Evolutionary conservation across 768 basidiomycete genomes (phyloP), one percentile per base, ranked within the genome.

Genomic region (Gelatoporia subvermispora): DNA sequence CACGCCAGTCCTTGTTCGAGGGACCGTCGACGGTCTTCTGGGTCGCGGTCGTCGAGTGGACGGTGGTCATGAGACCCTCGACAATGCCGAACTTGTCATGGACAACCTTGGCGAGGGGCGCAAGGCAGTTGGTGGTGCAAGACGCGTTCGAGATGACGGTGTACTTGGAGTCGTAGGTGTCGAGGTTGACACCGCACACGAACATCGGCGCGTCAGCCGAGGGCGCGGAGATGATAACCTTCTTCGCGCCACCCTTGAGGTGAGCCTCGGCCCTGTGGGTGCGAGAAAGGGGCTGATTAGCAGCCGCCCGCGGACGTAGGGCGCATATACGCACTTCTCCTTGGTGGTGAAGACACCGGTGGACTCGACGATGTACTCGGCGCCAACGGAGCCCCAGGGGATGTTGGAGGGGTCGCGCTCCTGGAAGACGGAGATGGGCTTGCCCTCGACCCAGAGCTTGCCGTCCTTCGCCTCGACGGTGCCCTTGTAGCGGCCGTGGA

Each of bases 81-180:
- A 88, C 78, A 62, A 99, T 94, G 61, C 88, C 90, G 64, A 90
- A 97, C 54, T 91, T 93, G 82, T 98, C 96, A 72, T 99, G 61
- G 76, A 99, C 78, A 69, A 97, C 86, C 79, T 99, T 99, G 69
- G 94, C 95, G 53, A 99, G 82, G 54, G 95, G 93, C n/a, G 95
- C 95, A 51, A 99, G 82, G 73, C 95, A 99, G 85, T 99, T 99
- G 70, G 95, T 99, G 40, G 95, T 98, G 84, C 95, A 98, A 18
- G 94, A 97, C 24, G 95, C 95, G 72, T 99, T 98, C 60, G 95
- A 99, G 71, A 98, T 90, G 61, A 99, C 91, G 48, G 77, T 80
- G 79, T 91, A 81, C 66, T 86, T 84, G 59, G 93, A 70, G 69
- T 96, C 84, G 72, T 99, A 98, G 35, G 74, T 58, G 53, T 96